A percentile compares a stretch with the other conserved stretches of the same genome.
These are phyloP conservation scores for Chlamydomonas schloesseri DNA, from an alignment of 139 green algal species.

Conservation along the genomic window DNA sequence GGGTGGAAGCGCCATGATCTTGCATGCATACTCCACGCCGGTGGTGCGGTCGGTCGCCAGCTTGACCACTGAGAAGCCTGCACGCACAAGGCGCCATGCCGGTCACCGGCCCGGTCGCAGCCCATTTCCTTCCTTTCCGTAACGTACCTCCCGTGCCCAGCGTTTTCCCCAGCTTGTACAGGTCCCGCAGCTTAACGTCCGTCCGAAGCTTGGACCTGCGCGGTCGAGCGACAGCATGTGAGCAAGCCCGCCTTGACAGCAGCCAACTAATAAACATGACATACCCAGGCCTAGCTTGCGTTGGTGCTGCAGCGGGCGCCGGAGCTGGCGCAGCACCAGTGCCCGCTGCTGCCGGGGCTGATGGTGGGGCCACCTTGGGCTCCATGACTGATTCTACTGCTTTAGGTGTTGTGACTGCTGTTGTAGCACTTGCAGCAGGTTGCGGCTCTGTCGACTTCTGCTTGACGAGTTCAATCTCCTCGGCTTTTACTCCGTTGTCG, in stretches of 20 bases:
- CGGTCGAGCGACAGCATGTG: too few species aligned
- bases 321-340: background rate
- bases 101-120: background rate
- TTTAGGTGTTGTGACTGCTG: background rate
- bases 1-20: conserved; percentile 89
- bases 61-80: conserved; percentile 90
- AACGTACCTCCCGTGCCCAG: conserved; percentile 82
- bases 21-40: conserved; percentile 81
- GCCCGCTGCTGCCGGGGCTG: background rate
- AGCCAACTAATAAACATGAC: background rate
- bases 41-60: conserved; percentile 75
- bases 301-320: background rate
- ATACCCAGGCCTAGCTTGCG: conserved; percentile 14
- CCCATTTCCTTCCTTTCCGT: too few species aligned
- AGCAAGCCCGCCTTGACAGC: too few species aligned
- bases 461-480: conserved; percentile 41
- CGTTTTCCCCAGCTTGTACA: conserved; percentile 85
- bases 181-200: conserved; percentile 71
- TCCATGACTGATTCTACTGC: too few species aligned
- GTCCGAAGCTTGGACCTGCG: conserved; percentile 57
- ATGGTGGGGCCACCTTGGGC: too few species aligned
- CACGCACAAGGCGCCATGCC: conserved; percentile 1
- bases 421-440: background rate
- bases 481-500: conserved; percentile 40
- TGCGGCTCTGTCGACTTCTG: conserved; percentile 28